Evolutionary conservation across 1,284 basidiomycete genomes (phyloP).

Genomic region (Cutaneotrichosporon cyanovorans): DNA sequence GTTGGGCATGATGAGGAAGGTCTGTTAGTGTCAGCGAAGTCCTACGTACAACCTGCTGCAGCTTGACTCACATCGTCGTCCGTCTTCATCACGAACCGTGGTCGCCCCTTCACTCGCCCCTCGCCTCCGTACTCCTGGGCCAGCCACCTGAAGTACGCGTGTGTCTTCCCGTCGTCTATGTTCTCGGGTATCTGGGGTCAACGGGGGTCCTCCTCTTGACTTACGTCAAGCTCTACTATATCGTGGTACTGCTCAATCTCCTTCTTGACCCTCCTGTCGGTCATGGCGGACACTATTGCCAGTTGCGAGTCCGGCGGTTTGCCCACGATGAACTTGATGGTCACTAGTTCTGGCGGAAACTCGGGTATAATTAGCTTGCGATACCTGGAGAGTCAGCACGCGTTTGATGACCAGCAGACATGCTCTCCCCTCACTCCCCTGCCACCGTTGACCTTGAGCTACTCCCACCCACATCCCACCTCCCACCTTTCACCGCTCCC

Average conservation of each 20-base stretch:
- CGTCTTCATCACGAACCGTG: slow-evolving; percentile 46
- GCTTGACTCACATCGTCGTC: slow-evolving; percentile 44
- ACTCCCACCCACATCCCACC: no score
- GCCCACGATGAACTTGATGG: slow-evolving; percentile 45
- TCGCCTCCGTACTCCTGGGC: slow-evolving; percentile 36
- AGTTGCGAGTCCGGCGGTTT: slow-evolving; percentile 18
- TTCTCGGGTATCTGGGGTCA: slow-evolving; percentile 41
- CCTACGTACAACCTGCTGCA: not conserved
- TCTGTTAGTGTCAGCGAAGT: slow-evolving; percentile 30
- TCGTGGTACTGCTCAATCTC: slow-evolving; percentile 41
- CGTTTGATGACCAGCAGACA: no score
- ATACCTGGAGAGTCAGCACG: slow-evolving; percentile 20
- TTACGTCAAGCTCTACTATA: slow-evolving; percentile 44
- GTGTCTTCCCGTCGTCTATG: slow-evolving; percentile 46
- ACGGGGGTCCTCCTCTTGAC: slow-evolving; percentile 4
- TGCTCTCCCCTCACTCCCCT: no score
- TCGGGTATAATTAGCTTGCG: slow-evolving; percentile 38
- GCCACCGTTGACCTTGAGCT: no score
- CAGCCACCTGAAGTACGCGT: slow-evolving; percentile 46
- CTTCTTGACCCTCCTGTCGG: slow-evolving; percentile 11
- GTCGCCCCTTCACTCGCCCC: slow-evolving; percentile 40
- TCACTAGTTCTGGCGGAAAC: slow-evolving; percentile 40
- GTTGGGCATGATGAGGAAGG: slow-evolving; percentile 46
- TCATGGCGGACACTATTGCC: slow-evolving; percentile 7
- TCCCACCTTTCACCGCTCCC: no score